These are phyloP conservation scores for Leccinum disarticulatum DNA, from an alignment of 768 basidiomycete genomes.

Conservation along the genomic window DNA sequence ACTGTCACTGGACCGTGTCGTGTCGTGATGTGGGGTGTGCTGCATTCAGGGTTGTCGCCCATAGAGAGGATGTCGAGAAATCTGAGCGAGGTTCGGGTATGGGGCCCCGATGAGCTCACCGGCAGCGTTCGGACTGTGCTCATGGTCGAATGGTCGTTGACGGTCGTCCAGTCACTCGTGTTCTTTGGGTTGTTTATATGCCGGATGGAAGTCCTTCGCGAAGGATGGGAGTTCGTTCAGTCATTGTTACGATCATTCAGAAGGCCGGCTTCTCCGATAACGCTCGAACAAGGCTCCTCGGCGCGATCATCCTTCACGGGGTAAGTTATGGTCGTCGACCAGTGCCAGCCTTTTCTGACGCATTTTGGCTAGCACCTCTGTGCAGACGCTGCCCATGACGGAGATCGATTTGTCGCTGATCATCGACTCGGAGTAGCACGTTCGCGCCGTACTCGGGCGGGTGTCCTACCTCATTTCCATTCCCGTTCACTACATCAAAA, in stretches of 20 bases:
- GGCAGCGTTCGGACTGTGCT: slow-evolving; percentile 38
- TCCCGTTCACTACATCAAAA: too few species aligned
- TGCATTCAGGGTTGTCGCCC: slow-evolving; percentile 36
- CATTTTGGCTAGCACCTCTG: slow-evolving; percentile 12
- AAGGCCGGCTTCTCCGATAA: neutral
- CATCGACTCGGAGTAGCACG: slow-evolving; percentile 12
- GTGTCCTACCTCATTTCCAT: too few species aligned
- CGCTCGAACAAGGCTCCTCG: neutral
- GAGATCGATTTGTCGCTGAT: slow-evolving; percentile 24
- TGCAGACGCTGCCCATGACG: slow-evolving; percentile 19
- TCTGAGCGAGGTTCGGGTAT: slow-evolving; percentile 32
- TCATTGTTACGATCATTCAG: neutral
- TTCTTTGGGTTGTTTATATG: slow-evolving; percentile 60
- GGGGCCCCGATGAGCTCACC: slow-evolving; percentile 19
- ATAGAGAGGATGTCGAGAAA: slow-evolving; percentile 51
- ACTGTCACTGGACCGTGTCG: slow-evolving; percentile 72
- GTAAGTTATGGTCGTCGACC: slow-evolving; percentile 5
- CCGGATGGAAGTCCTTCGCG: slow-evolving; percentile 39
- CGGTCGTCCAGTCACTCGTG: slow-evolving; percentile 34
- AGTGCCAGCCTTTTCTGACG: slow-evolving; percentile 7
- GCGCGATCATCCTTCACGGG: slow-evolving; percentile 4
- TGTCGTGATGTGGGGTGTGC: slow-evolving; percentile 37
- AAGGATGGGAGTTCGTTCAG: slow-evolving; percentile 11
- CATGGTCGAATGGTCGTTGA: slow-evolving; percentile 29
- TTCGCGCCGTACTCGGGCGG: slow-evolving; percentile 4